Conservation (phyloP, 306 rosid species). For the Arachis hypogaea region DNA sequence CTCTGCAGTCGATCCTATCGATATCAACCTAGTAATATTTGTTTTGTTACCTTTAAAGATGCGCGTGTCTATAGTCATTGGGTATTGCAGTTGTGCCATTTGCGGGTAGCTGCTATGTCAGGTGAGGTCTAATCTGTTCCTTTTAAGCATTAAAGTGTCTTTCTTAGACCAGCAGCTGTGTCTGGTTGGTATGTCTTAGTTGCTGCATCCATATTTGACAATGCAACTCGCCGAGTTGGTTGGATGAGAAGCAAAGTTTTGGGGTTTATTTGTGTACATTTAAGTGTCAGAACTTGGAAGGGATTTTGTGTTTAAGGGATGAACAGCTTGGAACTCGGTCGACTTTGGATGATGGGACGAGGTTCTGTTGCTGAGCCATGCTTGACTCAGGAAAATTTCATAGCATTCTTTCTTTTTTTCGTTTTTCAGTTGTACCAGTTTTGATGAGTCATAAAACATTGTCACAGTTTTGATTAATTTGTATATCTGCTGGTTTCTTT, state of each 20-base stretch:
- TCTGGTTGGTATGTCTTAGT: slow-evolving; percentile 38
- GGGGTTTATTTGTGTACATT: slow-evolving; percentile 46
- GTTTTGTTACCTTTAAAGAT: slow-evolving; percentile 29
- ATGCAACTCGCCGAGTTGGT: slow-evolving; percentile 37
- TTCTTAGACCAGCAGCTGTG: slow-evolving; percentile 40
- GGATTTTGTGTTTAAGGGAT: slow-evolving; percentile 24
- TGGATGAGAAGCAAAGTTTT: slow-evolving; percentile 42
- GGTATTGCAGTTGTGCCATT: slow-evolving; percentile 37
- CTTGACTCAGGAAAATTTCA: slow-evolving; percentile 29
- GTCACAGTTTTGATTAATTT: slow-evolving; percentile 37
- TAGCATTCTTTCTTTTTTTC: slow-evolving; percentile 38
- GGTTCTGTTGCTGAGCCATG: slow-evolving; percentile 35
- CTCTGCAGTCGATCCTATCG: slow-evolving; percentile 85
- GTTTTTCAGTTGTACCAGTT: slow-evolving; percentile 41
- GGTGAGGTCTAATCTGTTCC: slow-evolving; percentile 36
- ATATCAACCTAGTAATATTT: slow-evolving; percentile 63
- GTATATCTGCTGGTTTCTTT: slow-evolving; percentile 27
- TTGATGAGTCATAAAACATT: slow-evolving; percentile 42
- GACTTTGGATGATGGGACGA: slow-evolving; percentile 42
- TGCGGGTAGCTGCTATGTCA: slow-evolving; percentile 44
- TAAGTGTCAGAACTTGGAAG: slow-evolving; percentile 12
- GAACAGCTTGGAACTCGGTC: slow-evolving; percentile 28
- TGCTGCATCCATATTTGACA: slow-evolving; percentile 42
- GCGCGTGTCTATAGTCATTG: slow-evolving; percentile 16
- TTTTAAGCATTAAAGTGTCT: slow-evolving; percentile 32